A percentile compares a stretch with the other conserved stretches of the same genome.
Evolutionary conservation across 164 flowering plant species (phyloP).

Genomic region (Protea cynaroides): DNA sequence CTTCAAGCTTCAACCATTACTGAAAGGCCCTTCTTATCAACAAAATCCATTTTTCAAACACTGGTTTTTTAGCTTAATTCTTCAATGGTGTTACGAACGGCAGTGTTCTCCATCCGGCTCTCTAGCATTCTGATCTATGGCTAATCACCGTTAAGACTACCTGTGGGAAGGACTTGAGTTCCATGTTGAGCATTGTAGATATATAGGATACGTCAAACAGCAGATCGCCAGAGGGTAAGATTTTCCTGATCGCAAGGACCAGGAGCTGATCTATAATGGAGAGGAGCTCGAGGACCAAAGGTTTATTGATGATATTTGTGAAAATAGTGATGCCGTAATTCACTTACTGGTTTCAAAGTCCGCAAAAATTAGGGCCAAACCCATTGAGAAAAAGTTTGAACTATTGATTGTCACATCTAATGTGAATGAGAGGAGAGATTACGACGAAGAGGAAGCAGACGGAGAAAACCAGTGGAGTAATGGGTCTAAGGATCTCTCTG

Average conservation of each 20-base stretch:
- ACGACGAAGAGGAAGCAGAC: constrained; percentile 6
- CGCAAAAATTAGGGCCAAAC: no score
- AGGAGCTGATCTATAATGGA: constrained; percentile 47
- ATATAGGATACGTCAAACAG: no score
- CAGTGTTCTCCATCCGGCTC: constrained; percentile 58
- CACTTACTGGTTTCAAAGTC: constrained; percentile 55
- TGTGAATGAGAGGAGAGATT: constrained; percentile 15
- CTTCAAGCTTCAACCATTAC: no score
- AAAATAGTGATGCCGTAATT: constrained; percentile 44
- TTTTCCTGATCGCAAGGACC: no score
- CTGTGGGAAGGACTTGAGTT: constrained; percentile 62
- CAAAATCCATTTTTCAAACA: no score
- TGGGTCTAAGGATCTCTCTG: constrained; percentile 14
- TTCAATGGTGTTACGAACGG: constrained; percentile 57
- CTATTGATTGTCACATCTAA: constrained; percentile 42
- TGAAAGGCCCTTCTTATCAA: no score
- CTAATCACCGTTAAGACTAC: constrained; percentile 47
- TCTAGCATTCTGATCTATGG: constrained; percentile 55
- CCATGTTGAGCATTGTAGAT: constrained; percentile 44
- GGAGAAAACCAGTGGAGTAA: constrained; percentile 8
- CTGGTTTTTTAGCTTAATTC: no score
- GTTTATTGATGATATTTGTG: constrained; percentile 43
- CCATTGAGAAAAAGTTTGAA: constrained; percentile 42
- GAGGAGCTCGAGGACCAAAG: no score
- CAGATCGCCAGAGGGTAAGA: no score